Evolutionary conservation across 345 rosid species (phyloP).

Genomic region (Theobroma cacao): DNA sequence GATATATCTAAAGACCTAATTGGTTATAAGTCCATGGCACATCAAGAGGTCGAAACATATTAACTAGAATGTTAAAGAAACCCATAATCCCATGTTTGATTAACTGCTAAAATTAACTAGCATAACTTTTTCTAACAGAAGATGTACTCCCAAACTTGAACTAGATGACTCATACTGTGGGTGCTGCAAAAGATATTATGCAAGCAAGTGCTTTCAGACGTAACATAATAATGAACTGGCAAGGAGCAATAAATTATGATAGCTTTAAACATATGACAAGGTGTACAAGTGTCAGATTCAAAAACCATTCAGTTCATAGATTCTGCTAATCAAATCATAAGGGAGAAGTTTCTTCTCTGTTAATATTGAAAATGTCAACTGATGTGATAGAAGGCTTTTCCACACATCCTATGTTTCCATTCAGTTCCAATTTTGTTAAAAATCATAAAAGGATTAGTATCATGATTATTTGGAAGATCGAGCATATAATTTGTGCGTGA

Average conservation of each 20-base stretch:
- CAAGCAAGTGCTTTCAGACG: neutral
- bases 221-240: neutral
- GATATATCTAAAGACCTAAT: neutral
- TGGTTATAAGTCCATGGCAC: neutral
- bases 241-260: neutral
- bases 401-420: neutral
- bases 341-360: neutral
- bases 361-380: neutral
- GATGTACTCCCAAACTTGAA: neutral
- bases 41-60: neutral
- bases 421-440: neutral
- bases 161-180: neutral
- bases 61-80: neutral
- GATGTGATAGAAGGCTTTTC: neutral
- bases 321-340: neutral
- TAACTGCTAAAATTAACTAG: neutral
- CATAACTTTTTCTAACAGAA: neutral
- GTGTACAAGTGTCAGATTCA: neutral
- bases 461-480: neutral
- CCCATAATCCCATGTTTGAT: neutral
- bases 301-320: neutral
- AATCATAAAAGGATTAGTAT: neutral
- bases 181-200: neutral
- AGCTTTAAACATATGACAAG: neutral
- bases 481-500: neutral